Conservation (phyloP, 2,329 filamentous ascomycete genomes). For the Aspergillus quadricinctus region DNA sequence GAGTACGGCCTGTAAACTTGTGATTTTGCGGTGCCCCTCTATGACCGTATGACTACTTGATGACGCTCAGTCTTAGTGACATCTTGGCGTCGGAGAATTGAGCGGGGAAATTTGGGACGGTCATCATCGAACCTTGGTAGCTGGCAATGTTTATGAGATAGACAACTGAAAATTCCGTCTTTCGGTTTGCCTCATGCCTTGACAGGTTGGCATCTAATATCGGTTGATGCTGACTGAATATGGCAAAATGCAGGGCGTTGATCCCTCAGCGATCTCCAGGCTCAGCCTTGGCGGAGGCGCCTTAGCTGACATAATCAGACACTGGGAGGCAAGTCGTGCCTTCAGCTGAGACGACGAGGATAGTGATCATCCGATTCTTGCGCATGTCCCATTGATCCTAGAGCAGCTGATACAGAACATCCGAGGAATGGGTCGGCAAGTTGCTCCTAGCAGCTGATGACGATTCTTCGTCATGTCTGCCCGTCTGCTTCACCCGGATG, state of each 20-base stretch:
- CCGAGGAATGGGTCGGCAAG: constrained; percentile 14
- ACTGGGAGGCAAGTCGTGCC: not conserved
- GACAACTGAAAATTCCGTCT: not conserved
- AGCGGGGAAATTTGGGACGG: not conserved
- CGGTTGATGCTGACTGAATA: not conserved
- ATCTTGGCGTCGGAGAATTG: not conserved
- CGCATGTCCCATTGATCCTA: not conserved
- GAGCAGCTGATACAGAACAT: constrained; percentile 1
- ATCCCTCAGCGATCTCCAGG: not conserved
- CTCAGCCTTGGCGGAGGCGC: not conserved
- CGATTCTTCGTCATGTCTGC: constrained; percentile 29
- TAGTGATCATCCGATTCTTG: not conserved
- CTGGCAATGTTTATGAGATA: not conserved
- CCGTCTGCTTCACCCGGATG: constrained; percentile 37
- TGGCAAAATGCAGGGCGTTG: not conserved
- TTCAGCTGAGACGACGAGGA: constrained; percentile 2
- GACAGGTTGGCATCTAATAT: not conserved
- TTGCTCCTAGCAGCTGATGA: constrained; percentile 9
- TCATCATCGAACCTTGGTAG: not conserved
- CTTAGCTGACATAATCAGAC: constrained; percentile 3
- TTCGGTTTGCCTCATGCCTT: not conserved
- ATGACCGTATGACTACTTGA: not conserved
- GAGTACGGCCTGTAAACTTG: not conserved
- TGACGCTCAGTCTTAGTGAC: not conserved
- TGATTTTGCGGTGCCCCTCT: not conserved